These are phyloP conservation scores for Jaltomata sinuosa DNA, from an alignment of 257 asterid genomes.

Conservation along the genomic window DNA sequence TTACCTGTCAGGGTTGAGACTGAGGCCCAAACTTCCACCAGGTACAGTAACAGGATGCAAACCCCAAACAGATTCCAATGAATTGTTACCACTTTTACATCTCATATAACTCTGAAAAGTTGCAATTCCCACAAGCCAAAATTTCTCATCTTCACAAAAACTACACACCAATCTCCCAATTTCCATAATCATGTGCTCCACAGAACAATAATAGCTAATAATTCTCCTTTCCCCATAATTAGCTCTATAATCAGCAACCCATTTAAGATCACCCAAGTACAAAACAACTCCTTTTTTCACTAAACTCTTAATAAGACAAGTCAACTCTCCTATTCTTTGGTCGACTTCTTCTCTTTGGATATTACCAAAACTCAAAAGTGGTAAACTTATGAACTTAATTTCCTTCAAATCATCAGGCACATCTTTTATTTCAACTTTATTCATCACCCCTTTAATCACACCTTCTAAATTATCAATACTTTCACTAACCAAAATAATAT, in stretches of 20 bases:
- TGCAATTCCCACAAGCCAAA: constrained; percentile 79
- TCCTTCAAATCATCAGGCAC: constrained; percentile 43
- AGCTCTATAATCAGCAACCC: constrained; percentile 59
- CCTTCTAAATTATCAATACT: constrained; percentile 29
- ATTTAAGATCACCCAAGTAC: constrained; percentile 72
- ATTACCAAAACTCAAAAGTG: constrained; percentile 43
- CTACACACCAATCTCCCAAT: constrained; percentile 47
- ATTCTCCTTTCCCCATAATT: constrained; percentile 21
- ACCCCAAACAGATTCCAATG: constrained; percentile 69
- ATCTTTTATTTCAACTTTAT: constrained; percentile 36
- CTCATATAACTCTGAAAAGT: constrained; percentile 61
- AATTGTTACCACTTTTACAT: constrained; percentile 52
- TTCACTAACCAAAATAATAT: constrained; percentile 60
- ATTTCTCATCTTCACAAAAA: constrained; percentile 35
- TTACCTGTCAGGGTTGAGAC: constrained; percentile 57
- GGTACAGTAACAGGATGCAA: constrained; percentile 68
- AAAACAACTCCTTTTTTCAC: constrained; percentile 57
- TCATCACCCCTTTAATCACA: constrained; percentile 43
- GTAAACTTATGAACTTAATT: constrained; percentile 47
- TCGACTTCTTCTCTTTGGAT: constrained; percentile 52
- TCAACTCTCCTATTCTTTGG: constrained; percentile 48
- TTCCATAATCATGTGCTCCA: constrained; percentile 81
- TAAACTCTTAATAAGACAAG: constrained; percentile 40
- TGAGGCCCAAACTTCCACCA: constrained; percentile 41
- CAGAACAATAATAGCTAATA: constrained; percentile 43